Conservation (phyloP, 768 basidiomycete genomes). For the Erythrobasidium yunnanense region DNA sequence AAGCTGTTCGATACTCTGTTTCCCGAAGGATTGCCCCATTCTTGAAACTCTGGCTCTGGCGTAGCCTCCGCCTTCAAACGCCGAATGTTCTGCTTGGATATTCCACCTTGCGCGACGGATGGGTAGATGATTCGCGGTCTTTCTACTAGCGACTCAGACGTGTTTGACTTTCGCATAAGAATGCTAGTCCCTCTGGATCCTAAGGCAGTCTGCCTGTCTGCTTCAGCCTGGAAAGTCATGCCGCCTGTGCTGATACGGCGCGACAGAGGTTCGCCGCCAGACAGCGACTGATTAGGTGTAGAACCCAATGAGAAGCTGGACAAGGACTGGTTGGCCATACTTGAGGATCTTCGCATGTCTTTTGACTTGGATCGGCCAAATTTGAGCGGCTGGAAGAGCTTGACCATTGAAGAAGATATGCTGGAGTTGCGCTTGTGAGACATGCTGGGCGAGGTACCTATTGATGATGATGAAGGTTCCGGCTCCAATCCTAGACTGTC, state of each 20-base stretch:
- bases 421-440: slow-evolving; percentile 12
- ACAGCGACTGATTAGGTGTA: neutral
- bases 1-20: neutral
- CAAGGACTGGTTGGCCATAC: neutral
- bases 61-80: neutral
- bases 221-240: neutral
- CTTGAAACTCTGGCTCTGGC: slow-evolving; percentile 14
- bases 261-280: slow-evolving; percentile 6
- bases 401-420: neutral
- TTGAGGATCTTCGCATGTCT: neutral
- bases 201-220: neutral
- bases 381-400: slow-evolving; percentile 18
- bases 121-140: neutral
- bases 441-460: neutral
- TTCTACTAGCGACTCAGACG: neutral
- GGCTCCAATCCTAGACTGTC: neutral
- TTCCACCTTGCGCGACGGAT: slow-evolving; percentile 18
- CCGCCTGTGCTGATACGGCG: slow-evolving; percentile 14
- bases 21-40: slow-evolving; percentile 20
- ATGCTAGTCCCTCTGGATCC: slow-evolving; percentile 6
- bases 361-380: slow-evolving; percentile 14
- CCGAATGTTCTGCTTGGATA: neutral
- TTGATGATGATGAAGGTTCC: neutral
- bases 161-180: neutral
- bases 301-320: neutral